Percentiles rank a stretch among this genome's conserved stretches.
These are phyloP conservation scores for Trichophaea hybrida DNA, from an alignment of 2,329 filamentous ascomycete genomes.

Conservation along the genomic window DNA sequence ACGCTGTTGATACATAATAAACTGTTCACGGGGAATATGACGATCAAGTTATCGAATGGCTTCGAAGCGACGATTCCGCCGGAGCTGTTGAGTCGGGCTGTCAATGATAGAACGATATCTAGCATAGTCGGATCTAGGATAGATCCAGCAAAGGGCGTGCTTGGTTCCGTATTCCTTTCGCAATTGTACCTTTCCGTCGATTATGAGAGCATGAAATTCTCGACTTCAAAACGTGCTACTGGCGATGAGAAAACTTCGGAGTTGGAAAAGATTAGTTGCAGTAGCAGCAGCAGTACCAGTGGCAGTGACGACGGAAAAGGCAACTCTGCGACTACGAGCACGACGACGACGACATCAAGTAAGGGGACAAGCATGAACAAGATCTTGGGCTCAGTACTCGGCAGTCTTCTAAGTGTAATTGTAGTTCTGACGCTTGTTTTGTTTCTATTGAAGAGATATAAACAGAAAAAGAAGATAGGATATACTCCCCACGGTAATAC, in stretches of 20 bases:
- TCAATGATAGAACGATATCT: background rate
- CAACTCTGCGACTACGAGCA: background rate
- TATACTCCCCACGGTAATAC: no score
- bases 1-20: background rate
- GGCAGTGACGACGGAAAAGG: no score
- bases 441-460: background rate
- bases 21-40: background rate
- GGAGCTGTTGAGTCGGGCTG: background rate
- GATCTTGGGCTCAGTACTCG: background rate
- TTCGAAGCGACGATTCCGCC: background rate
- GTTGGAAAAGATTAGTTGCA: background rate
- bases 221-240: background rate
- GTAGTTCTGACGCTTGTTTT: background rate
- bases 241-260: background rate
- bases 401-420: background rate
- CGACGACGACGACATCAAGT: no score
- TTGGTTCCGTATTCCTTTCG: background rate
- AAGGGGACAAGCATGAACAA: background rate
- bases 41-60: background rate
- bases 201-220: background rate
- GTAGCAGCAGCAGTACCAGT: background rate
- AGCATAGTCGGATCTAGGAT: background rate
- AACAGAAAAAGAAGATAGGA: background rate
- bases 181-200: background rate
- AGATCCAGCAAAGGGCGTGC: background rate